Base-by-base conservation (phyloP, 1,139 yeast species). In the Taiozyma sp. region DNA sequence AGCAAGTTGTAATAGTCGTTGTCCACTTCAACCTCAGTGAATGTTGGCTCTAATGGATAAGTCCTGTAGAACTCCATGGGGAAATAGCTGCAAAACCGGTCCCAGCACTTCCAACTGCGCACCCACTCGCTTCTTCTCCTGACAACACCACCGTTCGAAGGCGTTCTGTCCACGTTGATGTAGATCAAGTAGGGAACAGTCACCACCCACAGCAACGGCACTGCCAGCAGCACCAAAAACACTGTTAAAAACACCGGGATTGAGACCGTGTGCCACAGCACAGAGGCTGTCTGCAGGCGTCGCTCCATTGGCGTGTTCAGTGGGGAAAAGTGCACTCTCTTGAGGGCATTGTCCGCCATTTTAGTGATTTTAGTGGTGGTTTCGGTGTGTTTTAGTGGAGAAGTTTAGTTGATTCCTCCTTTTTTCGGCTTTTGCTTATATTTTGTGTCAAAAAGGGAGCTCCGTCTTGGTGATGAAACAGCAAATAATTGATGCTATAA, bases 61-160 rank as follows among this genome's bases (percentile, higher is more conserved):
- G 92, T 77, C 64, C 86, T 88, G 67, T 84, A 86, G n/a, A 90
- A 73, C 2, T 70, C 69, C 19, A 93, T 81, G 0, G 98, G 98
- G 69, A 87, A 93, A 68, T 91, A 93, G 46, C 76, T 73, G 40
- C 84, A 85, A 67, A 87, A 89, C 72, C 83, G 78, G 52, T 76
- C 79, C 95, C 96, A 92, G n/a, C 86, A 60, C 4, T 70, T 64
- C 45, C 82, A 65, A 41, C 80, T 77, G 56, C 89, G 76, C 65
- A 88, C 74, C 73, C 81, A 73, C 4, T 72, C 69, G 3, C 89
- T 81, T 44, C 77, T 74, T 43, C 95, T 69, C 52, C 78, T 71
- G 8, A 79, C 77, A 1, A 80, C 85, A 23, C 78, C 76, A 2
- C 97, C 97, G 62, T 87, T 84, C 19, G 84, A 80, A 1, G 92